Evolutionary conservation across 1,284 basidiomycete genomes (phyloP).

Genomic region (Somion occarium): DNA sequence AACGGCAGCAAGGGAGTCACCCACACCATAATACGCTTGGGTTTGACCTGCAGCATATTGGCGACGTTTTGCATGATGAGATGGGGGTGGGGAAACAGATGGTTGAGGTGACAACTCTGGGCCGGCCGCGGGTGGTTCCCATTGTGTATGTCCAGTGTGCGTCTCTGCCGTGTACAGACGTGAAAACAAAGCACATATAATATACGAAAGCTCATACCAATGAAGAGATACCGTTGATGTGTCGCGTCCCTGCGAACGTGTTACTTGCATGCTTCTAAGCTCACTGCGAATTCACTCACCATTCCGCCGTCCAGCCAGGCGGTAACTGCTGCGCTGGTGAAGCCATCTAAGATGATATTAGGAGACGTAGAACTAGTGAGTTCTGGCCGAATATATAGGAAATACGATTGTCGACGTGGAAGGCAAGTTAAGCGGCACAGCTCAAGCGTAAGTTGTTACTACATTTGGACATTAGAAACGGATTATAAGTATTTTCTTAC

Average conservation of each 20-base stretch:
- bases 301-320: constrained; percentile 87
- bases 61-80: constrained; percentile 60
- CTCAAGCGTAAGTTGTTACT: neutral
- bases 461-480: neutral
- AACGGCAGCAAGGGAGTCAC: constrained; percentile 35
- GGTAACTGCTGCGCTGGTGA: constrained; percentile 72
- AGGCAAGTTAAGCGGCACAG: neutral
- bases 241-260: constrained; percentile 55
- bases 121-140: constrained; percentile 50
- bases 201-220: constrained; percentile 42
- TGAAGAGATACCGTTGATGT: constrained; percentile 82
- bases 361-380: neutral
- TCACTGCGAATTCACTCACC: constrained; percentile 42
- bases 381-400: neutral
- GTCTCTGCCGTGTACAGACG: constrained; percentile 33
- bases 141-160: constrained; percentile 57
- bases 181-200: neutral
- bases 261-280: constrained; percentile 13
- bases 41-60: constrained; percentile 91
- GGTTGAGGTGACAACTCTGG: constrained; percentile 33
- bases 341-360: constrained; percentile 41
- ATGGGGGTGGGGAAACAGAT: constrained; percentile 33
- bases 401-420: neutral
- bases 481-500: too few species aligned
- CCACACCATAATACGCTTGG: constrained; percentile 73